Conservation (phyloP, 331 rosid genomes). For the Arachis monticola region DNA sequence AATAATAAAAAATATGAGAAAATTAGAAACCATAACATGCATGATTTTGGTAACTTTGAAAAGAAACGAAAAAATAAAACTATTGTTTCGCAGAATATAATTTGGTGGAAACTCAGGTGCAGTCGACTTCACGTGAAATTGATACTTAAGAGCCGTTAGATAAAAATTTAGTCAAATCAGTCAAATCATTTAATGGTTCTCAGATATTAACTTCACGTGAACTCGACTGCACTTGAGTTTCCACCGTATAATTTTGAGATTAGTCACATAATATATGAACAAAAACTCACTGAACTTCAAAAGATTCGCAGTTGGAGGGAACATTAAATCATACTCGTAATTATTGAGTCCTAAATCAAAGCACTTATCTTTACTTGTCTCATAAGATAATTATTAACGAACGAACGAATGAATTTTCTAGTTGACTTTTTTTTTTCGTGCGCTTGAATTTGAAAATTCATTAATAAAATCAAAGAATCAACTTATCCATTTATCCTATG, state of each 20-base stretch:
- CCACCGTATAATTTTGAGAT: neutral
- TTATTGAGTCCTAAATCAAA: neutral
- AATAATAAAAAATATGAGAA: no score
- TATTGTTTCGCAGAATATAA: no score
- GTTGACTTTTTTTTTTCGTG: neutral
- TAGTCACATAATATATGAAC: neutral
- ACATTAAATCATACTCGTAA: neutral
- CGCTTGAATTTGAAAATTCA: neutral
- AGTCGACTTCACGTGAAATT: no score
- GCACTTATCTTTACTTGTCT: neutral
- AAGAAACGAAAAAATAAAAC: no score
- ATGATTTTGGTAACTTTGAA: no score
- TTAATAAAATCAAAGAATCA: neutral
- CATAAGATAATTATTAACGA: neutral
- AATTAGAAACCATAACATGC: no score
- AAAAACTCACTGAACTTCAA: neutral
- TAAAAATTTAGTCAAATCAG: no score
- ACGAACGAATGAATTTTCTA: neutral
- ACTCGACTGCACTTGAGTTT: no score
- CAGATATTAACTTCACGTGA: no score
- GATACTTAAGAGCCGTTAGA: no score
- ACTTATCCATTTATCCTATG: neutral
- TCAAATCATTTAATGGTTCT: no score
- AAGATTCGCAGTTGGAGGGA: neutral
- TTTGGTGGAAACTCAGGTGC: no score